Evolutionary conservation across 225 moss, liverwort and hornwort species (phyloP), one percentile per base, ranked within the genome.

Genomic region (Pseudisothecium myosuroides): DNA sequence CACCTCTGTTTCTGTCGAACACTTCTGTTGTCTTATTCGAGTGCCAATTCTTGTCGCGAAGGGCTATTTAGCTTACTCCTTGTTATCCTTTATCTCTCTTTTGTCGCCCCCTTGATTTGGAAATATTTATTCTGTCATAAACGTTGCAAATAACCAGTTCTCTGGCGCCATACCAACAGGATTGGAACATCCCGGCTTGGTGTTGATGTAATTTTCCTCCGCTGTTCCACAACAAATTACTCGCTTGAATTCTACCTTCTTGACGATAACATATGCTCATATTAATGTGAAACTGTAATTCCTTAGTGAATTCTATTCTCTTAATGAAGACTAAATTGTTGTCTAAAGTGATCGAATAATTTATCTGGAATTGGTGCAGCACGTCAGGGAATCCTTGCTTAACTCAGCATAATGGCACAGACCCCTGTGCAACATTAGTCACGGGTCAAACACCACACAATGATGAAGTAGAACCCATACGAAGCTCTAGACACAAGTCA

Each of bases 131-230:
- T 89, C 61, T 94, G 49, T 69, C 92, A 96, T 94, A 90, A 91
- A 92, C 73, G 90, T 96, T 72, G 94, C 92, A 78, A 93, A 94
- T 75, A 96, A 96, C 84, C 90, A 89, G 36, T 92, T 96, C 85
- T 88, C 87, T 89, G 95, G 95, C 45, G 79, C 80, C 52, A 92
- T 95, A 76, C 94, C 96, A 68, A 36, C 50, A 37, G 71, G 43
- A 90, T 83, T 96, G 84, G 88, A 87, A 68, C 90, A 81, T 61
- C 90, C 92, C 86, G 87, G 65, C 86, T 71, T 94, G 37, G 65
- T 89, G 43, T 85, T 95, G 85, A 93, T 94, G 94, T 96, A 89
- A 90, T 83, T 26, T 39, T 88, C 75, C 24, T 73, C 52, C 47
- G 37, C 83, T 67, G 76, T 86, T 69, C 43, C 73, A 43, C 88